Percentiles rank a stretch among this genome's conserved stretches.
phyloP scores from a whole-genome alignment of 1,284 basidiomycete genomes.

The Entoloma clypeatum region DNA sequence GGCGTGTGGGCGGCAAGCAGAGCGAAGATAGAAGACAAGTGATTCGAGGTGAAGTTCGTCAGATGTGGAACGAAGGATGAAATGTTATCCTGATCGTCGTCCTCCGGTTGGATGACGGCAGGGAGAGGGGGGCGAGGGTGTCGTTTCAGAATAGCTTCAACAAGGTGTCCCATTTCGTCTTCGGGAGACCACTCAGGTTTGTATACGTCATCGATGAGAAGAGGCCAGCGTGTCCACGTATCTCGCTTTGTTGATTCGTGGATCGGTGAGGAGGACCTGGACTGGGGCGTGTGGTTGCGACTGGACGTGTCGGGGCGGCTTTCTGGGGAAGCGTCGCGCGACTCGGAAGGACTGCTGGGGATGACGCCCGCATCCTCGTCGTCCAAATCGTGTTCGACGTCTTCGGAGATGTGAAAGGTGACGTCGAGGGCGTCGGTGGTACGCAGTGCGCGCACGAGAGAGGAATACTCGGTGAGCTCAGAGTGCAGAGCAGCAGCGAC shows the following conservation, averaged over 20 bases:
- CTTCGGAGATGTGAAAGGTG: constrained; percentile 33
- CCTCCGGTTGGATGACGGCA: constrained; percentile 5
- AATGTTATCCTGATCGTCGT: constrained; percentile 20
- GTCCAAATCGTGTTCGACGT: constrained; percentile 11
- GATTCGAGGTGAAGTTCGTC: constrained; percentile 34
- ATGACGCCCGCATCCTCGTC: constrained; percentile 16
- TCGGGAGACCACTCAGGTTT: constrained; percentile 57
- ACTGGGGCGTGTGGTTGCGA: constrained; percentile 14
- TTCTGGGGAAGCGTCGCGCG: constrained; percentile 9
- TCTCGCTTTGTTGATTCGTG: constrained; percentile 31
- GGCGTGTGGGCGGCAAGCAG: constrained; percentile 45
- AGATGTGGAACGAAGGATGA: constrained; percentile 28
- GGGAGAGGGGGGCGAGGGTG: constrained; percentile 16
- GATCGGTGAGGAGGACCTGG: constrained; percentile 11
- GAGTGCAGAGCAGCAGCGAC: constrained; percentile 50
- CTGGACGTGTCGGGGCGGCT: constrained; percentile 5
- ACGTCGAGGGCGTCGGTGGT: constrained; percentile 53
- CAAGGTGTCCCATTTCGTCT: constrained; percentile 52
- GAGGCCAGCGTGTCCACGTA: constrained; percentile 66
- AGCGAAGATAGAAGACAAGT: constrained; percentile 43
- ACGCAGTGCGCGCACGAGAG: constrained; percentile 55
- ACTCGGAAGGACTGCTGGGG: constrained; percentile 7
- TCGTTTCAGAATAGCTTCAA: constrained; percentile 26
- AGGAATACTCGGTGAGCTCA: constrained; percentile 61
- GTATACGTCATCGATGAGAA: constrained; percentile 50